Evolutionary conservation across 139 green algal species (phyloP), one percentile per base, ranked within the genome.

Genomic region (Trebouxia sp.): DNA sequence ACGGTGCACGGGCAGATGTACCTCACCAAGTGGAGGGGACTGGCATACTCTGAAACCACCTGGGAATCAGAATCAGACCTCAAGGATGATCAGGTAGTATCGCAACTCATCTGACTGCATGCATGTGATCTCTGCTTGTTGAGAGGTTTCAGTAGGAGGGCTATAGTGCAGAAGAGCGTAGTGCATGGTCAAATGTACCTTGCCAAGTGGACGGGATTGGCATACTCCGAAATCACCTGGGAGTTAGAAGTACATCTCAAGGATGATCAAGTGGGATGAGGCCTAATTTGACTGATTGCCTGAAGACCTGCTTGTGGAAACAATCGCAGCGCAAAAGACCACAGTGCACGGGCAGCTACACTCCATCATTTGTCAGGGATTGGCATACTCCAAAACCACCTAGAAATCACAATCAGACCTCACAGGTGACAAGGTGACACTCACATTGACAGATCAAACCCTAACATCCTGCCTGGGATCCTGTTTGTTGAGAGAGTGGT

Each of bases 21-120:
- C 81, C 85, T 95, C 14, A 87, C 94, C n/a, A 98, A 97, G 83
- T 97, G 93, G 94, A 9, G 56, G 15, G 87, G 83, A 1, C 88
- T 95, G 70, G 86, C 90, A 51, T 96, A 98, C 82, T 47, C 28
- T 0, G 91, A 95, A 58, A n/a, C 80, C 48, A 98, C 93, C 5
- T 98, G 94, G 94, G 92, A 97, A 84, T 37, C 39, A 0, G 84
- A 84, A 56, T 50, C 79, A 12, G 84, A 87, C 48, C 45, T 97
- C 26, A 66, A 65, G 0, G 87, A 83, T 0, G 87, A 86, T 30
- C 39, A 79, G 45, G 79, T 87, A 65, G 75, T 56, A 22, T 28
- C 4, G 50, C 22, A 28, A 28, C 3, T 58, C 20, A 17, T 58
- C 20, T 58, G 22, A 28, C 20, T 58, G 20, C 2, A 58, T 28